These are phyloP conservation scores for Botryotinia globosa DNA, from an alignment of 2,329 filamentous ascomycete genomes.

Conservation along the genomic window DNA sequence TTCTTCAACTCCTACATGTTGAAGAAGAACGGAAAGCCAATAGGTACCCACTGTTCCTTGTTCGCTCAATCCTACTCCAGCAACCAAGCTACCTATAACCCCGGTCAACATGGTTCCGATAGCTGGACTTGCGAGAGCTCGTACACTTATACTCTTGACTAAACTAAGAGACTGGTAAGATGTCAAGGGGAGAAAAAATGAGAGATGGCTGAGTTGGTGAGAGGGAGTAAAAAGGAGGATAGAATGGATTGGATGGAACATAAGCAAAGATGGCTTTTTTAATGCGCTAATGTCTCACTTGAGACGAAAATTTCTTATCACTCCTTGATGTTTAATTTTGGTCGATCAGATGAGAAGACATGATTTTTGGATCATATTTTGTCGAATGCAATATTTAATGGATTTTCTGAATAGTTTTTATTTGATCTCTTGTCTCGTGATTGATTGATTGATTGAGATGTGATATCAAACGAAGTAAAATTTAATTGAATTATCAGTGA, in stretches of 20 bases:
- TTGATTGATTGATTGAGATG: neutral
- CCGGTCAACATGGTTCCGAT: neutral
- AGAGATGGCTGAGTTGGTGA: neutral
- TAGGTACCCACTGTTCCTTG: constrained; percentile 42
- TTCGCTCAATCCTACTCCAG: constrained; percentile 31
- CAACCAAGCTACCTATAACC: neutral
- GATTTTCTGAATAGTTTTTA: neutral
- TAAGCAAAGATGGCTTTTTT: neutral
- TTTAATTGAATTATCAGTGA: neutral
- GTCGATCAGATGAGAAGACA: neutral
- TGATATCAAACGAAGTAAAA: no score
- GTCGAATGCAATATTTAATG: neutral
- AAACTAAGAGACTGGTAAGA: neutral
- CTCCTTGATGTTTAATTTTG: neutral
- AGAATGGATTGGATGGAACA: neutral
- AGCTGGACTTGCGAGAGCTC: constrained; percentile 13
- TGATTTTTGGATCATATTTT: neutral
- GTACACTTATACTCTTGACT: neutral
- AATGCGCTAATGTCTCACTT: constrained; percentile 2
- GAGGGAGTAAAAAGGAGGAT: neutral
- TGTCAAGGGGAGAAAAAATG: neutral
- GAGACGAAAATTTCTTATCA: constrained; percentile 3
- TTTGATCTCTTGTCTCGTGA: neutral
- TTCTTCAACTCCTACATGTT: constrained; percentile 44
- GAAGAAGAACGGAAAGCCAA: constrained; percentile 39